phyloP scores from a whole-genome alignment of 225 moss, liverwort and hornwort species.

The Neckera pumila region DNA sequence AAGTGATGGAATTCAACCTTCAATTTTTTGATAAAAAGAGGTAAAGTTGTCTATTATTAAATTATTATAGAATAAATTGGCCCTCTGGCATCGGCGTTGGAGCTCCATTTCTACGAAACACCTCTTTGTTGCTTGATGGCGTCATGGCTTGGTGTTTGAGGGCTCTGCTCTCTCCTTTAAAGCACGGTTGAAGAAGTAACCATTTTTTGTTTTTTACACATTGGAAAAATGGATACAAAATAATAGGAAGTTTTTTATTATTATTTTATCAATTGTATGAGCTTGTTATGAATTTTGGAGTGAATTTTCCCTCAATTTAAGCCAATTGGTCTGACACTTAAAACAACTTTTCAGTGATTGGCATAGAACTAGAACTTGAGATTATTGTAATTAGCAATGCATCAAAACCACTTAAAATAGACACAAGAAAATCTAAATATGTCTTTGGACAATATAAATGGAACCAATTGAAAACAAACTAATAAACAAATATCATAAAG shows the following conservation, averaged over 20 bases:
- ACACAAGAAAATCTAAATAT: neutral
- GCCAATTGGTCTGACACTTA: neutral
- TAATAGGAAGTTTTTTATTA: neutral
- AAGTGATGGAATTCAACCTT: no score
- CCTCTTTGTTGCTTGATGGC: no score
- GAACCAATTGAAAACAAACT: neutral
- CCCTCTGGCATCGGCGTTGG: no score
- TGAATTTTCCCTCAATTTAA: neutral
- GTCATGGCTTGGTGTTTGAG: no score
- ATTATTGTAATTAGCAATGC: neutral
- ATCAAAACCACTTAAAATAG: neutral
- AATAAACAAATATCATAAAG: neutral
- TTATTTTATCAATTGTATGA: neutral
- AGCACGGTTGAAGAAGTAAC: neutral
- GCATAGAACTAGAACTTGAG: neutral
- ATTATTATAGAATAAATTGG: no score
- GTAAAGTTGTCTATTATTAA: no score
- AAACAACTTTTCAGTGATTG: neutral
- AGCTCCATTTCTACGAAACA: no score
- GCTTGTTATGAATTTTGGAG: neutral
- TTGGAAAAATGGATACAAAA: neutral
- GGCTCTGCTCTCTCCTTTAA: neutral
- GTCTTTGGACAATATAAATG: neutral
- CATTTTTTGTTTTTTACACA: no score
- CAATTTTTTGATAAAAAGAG: no score